Percentiles rank a stretch among this genome's conserved stretches.
phyloP scores from a whole-genome alignment of 371 early-diverging fungal genomes.

The Mucor irregularis region DNA sequence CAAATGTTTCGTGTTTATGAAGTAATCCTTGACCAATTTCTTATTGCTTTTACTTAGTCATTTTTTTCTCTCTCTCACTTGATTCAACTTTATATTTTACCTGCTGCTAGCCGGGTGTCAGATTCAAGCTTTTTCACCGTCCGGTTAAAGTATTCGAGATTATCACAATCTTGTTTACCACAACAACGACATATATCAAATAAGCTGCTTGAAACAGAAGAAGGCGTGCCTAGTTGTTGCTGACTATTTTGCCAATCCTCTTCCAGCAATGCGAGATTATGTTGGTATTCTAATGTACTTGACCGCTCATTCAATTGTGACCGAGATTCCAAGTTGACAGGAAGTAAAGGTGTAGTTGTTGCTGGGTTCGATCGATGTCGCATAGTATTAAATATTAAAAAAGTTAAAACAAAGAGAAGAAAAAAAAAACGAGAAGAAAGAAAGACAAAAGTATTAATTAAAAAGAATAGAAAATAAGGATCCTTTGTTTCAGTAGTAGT shows the following conservation, averaged over 20 bases:
- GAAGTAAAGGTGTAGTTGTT: not conserved
- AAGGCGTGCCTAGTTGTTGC: constrained; percentile 10
- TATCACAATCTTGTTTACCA: constrained; percentile 26
- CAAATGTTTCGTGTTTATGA: constrained; percentile 36
- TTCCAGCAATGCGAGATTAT: not conserved
- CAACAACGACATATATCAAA: constrained; percentile 34
- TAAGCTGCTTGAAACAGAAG: constrained; percentile 14
- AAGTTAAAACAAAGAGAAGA: not conserved
- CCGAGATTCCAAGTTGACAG: constrained; percentile 7
- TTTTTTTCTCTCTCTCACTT: no score
- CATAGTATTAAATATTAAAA: not conserved
- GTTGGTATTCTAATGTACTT: not conserved
- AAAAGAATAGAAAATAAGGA: not conserved
- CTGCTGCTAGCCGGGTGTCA: constrained; percentile 44
- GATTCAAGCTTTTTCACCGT: constrained; percentile 37
- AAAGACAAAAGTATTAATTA: not conserved
- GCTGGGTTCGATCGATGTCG: not conserved
- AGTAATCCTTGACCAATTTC: constrained; percentile 46
- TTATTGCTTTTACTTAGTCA: not conserved
- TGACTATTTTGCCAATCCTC: constrained; percentile 13
- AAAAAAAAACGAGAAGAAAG: not conserved
- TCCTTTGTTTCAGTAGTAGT: no score
- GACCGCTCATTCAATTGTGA: not conserved
- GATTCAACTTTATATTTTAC: constrained; percentile 21
- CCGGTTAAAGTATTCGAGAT: constrained; percentile 23